Evolutionary conservation across 257 asterid species (phyloP), one percentile per base, ranked within the genome.

Genomic region (Linaria vulgaris): DNA sequence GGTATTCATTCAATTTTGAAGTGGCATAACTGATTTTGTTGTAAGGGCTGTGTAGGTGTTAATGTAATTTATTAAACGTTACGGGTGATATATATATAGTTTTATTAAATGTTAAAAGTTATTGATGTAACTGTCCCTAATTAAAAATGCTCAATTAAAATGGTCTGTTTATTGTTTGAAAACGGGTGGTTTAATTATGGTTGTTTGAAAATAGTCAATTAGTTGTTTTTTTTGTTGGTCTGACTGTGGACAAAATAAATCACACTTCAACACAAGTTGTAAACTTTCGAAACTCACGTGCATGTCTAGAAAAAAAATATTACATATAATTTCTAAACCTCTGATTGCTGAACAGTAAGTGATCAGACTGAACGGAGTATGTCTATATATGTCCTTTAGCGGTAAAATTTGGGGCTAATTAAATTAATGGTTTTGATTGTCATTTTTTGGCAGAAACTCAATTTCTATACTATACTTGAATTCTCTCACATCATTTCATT

Each of bases 241-340:
- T 27, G 34, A 48, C 16, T 58, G 34, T 31, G 67, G 73, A 68
- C 67, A 59, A 68, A 22, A 27, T 9, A 22, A 58, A 27, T 13
- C 56, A 44, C 16, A 14, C 58, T 58, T 50, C 59, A 34, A 67
- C 46, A 59, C 24, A 57, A 56, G 46, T 10, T 11, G 41, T 8
- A 30, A 25, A 46, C 48, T 19, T 57, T 48, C 22, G 13, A 58
- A 31, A 19, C 46, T 68, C 73, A 68, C 67, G 25, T 59, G 73
- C 67, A 19, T 59, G 73, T 49, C 59, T 49, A 21, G 46, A 30
- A 34, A 44, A 31, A 55, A 17, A 37, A n/a, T 46, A 39, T 27
- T 45, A 19, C 46, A 24, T 17, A 53, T 10, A 51, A 50, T 15
- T 27, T 41, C 19, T 56, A 25, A 56, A 58, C 38, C 31, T 58